Conservation (phyloP, 768 basidiomycete species). For the Calocera viscosa region DNA sequence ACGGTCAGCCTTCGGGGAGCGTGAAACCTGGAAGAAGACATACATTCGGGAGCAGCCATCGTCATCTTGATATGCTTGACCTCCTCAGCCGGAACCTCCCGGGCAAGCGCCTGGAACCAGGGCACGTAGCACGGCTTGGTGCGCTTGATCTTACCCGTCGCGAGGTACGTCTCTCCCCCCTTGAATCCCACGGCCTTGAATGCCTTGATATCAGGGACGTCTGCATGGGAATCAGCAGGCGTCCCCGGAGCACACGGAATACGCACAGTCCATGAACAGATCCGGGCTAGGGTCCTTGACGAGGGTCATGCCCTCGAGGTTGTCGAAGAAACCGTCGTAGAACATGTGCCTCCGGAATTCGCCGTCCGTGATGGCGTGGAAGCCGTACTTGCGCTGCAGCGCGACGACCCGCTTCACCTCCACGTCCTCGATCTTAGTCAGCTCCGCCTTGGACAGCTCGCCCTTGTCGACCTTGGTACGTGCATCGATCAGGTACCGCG, state of each 20-base stretch:
- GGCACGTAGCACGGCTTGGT: slow-evolving; percentile 49
- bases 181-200: slow-evolving; percentile 27
- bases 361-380: background rate
- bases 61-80: slow-evolving; percentile 58
- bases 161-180: slow-evolving; percentile 25
- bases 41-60: slow-evolving; percentile 53
- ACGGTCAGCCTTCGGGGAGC: background rate
- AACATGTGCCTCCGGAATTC: slow-evolving; percentile 28
- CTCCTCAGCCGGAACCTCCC: slow-evolving; percentile 48
- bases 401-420: slow-evolving; percentile 57
- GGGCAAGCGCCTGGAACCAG: slow-evolving; percentile 50
- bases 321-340: slow-evolving; percentile 56
- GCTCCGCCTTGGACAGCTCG: slow-evolving; percentile 82
- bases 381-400: slow-evolving; percentile 94
- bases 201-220: slow-evolving; percentile 28
- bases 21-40: slow-evolving; percentile 46
- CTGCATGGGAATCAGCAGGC: slow-evolving; percentile 18
- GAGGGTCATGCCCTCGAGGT: slow-evolving; percentile 48
- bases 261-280: background rate
- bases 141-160: slow-evolving; percentile 50
- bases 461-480: background rate
- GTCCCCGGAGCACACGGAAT: background rate
- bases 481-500: background rate
- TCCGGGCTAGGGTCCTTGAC: slow-evolving; percentile 19
- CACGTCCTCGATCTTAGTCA: slow-evolving; percentile 63